Evolutionary conservation across 2,329 filamentous ascomycete genomes (phyloP).

Genomic region (Diaporthe australafricana): DNA sequence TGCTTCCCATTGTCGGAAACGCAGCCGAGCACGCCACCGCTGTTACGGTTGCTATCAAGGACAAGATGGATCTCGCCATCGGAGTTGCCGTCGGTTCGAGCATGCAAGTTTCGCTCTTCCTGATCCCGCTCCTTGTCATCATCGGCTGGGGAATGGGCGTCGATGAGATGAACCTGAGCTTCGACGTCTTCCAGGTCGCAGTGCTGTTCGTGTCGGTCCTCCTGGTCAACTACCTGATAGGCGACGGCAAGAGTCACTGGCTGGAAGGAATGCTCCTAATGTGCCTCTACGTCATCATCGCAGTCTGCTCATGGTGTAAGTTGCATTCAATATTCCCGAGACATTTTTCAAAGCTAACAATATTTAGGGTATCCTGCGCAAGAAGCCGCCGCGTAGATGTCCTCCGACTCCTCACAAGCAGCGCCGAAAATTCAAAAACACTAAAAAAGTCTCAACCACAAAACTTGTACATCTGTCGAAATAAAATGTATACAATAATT

Average conservation of each 20-base stretch:
- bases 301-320: slow-evolving; percentile 73
- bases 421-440: neutral
- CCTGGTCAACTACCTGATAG: slow-evolving; percentile 86
- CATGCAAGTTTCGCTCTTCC: slow-evolving; percentile 84
- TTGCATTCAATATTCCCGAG: slow-evolving; percentile 35
- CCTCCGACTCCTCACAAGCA: neutral
- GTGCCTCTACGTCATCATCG: slow-evolving; percentile 84
- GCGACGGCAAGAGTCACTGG: slow-evolving; percentile 86
- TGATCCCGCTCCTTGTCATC: slow-evolving; percentile 81
- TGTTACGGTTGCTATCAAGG: slow-evolving; percentile 82
- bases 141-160: slow-evolving; percentile 81
- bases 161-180: slow-evolving; percentile 83
- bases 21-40: slow-evolving; percentile 86
- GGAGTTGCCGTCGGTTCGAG: slow-evolving; percentile 83
- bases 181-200: slow-evolving; percentile 90
- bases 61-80: slow-evolving; percentile 87
- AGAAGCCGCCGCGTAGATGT: neutral
- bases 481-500: slow-evolving; percentile 24
- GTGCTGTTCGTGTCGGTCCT: slow-evolving; percentile 86
- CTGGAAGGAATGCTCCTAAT: slow-evolving; percentile 82
- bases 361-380: slow-evolving; percentile 30
- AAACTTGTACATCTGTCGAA: slow-evolving; percentile 13
- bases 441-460: neutral
- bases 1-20: slow-evolving; percentile 86
- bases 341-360: neutral